Base-by-base conservation (phyloP, 306 rosid genomes). In the Gastrolobium bilobum region DNA sequence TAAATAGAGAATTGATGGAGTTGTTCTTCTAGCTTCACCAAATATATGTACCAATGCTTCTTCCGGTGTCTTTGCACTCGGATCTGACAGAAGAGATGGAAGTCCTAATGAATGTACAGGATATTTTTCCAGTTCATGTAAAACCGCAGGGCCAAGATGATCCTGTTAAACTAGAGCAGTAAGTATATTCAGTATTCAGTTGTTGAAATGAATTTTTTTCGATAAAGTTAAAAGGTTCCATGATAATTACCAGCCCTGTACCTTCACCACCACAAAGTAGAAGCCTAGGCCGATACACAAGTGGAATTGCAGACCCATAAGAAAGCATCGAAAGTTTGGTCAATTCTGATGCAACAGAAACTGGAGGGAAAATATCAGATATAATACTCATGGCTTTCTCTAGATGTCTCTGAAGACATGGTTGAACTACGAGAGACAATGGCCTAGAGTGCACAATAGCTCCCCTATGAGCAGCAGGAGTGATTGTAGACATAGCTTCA, bases 101-200 rank as follows among this genome's bases (percentile, higher is more conserved):
- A 95, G 97, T 80, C 97, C 98, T 75, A 93, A 81, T 38, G 98
- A 93, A 85, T 95, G 99, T 68, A 95, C 94, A 11, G 98, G 99
- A 83, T 92, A 95, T 61, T 95, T 95, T 89, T 95, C 99, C 84
- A 95, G 87, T 81, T 95, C 98, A 71, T 95, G 99, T 81, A 95
- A 88, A 86, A 95, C 86, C 39, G 99, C 99, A 75, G 97, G 99
- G 76, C 99, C 99, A 86, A 95, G 89, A 88, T 95, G 99, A 88
- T 95, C 99, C 99, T 95, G 99, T 89, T 83, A 95, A 88, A 91
- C 98, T 95, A 92, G 91, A 90, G 85, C 89, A 90, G 99, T 90
- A 91, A 95, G 98, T 95, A 89, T 75, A 91, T 89, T 91, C 89
- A 90, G 90, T 80, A 74, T 89, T 68, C 70, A 79, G 82, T 70